Base-by-base conservation (phyloP, 2,329 filamentous ascomycete genomes). In the Spiromastix sp. region DNA sequence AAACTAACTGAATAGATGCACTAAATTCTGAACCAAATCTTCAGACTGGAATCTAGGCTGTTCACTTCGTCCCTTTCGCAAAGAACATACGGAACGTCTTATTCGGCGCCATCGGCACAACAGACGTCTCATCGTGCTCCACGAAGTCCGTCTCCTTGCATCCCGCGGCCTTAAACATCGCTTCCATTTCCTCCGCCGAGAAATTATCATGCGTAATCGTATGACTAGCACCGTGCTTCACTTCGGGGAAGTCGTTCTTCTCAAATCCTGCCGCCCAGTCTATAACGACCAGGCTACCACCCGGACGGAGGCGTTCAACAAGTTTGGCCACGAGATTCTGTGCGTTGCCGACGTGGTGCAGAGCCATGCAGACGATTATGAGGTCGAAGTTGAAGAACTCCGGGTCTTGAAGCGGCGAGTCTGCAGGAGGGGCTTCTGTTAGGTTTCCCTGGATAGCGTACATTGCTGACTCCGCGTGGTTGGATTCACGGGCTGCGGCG, bases 321-420 rank as follows among this genome's bases (percentile, higher is more conserved):
- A 44, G 9, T 11, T 22, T 13, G 11, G 35, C 37, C 17, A 44
- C 20, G 5, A 34, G 17, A 6, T 12, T 12, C 22, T 38, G 32
- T 15, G 39, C 37, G 13, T 46, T 27, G 12, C 34, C 36, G 16
- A 46, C 31, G 21, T 46, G 43, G 24, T 46, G 43, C 19, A 46
- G 34, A 11, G 42, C 42, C 4, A 42, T 17, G 24, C 27, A 34
- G 17, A 32, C 37, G 26, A 40, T 38, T 8, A 37, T 36, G 5
- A 46, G 38, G 25, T 46, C 42, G 18, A 45, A 45, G n/a, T 39
- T 36, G 29, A 36, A 40, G 20, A 42, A 37, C 10, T 43, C 41
- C 13, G 39, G 36, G 10, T 29, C 3, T 12, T 16, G 26, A 17
- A 33, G 12, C 10, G 27, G 11, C 8, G 7, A 12, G 27, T 8